Evolutionary conservation across 2,329 filamentous ascomycete genomes (phyloP).

Genomic region (Microdochium trichocladiopsis): DNA sequence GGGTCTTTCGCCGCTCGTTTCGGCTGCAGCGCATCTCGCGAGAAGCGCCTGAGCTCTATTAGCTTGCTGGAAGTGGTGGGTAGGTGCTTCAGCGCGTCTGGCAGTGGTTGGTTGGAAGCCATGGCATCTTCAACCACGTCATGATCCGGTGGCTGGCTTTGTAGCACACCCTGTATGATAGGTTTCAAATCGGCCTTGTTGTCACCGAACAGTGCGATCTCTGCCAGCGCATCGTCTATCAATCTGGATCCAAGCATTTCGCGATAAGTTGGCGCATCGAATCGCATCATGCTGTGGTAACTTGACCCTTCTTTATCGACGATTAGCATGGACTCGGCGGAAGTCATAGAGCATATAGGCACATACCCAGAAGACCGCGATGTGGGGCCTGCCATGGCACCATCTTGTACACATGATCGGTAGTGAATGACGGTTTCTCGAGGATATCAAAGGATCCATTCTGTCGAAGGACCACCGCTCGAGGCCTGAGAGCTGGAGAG

Average conservation of each 20-base stretch:
- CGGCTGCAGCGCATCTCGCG: constrained; percentile 13
- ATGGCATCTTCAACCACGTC: constrained; percentile 28
- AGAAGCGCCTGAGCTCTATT: constrained; percentile 35
- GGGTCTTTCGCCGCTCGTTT: constrained; percentile 8
- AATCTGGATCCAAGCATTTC: constrained; percentile 48
- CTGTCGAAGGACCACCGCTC: constrained; percentile 52
- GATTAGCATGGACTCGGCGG: constrained; percentile 16
- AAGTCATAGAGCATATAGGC: constrained; percentile 1
- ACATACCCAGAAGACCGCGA: constrained; percentile 45
- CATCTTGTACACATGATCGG: constrained; percentile 52
- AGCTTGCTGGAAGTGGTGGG: constrained; percentile 34
- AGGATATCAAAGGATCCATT: constrained; percentile 56
- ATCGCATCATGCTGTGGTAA: constrained; percentile 51
- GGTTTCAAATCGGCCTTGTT: constrained; percentile 34
- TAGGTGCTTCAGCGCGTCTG: constrained; percentile 17
- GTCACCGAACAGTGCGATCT: constrained; percentile 50
- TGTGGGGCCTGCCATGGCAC: constrained; percentile 55
- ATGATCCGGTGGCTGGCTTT: constrained; percentile 22
- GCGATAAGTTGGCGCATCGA: constrained; percentile 45
- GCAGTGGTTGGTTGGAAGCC: constrained; percentile 25
- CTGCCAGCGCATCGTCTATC: constrained; percentile 43
- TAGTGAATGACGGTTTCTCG: constrained; percentile 51
- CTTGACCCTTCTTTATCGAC: constrained; percentile 33
- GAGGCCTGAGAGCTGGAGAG: constrained; percentile 46
- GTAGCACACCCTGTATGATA: constrained; percentile 33